These are phyloP conservation scores for Cronartium ribicola DNA, from an alignment of 1,284 basidiomycete genomes.

Conservation along the genomic window DNA sequence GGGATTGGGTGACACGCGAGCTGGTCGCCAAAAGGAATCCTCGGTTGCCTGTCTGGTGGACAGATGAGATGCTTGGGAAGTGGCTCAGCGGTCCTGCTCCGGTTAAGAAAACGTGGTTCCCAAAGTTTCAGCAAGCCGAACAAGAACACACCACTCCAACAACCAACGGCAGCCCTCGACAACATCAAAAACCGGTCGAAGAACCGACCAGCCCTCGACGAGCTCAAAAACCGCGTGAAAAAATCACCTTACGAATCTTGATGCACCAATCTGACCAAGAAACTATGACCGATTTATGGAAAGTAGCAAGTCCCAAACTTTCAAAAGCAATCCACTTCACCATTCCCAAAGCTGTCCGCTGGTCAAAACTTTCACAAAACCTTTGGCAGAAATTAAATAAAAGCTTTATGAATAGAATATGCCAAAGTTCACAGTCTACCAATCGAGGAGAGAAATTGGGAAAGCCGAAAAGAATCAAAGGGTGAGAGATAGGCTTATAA, in stretches of 20 bases:
- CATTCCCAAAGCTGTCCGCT: too few relatives aligned
- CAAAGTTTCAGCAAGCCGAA: not conserved
- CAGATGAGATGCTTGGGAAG: not conserved
- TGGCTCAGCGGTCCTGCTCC: not conserved
- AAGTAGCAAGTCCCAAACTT: not conserved
- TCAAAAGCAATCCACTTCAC: not conserved
- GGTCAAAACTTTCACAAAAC: too few relatives aligned
- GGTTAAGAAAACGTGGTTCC: not conserved
- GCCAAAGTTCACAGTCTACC: too few relatives aligned
- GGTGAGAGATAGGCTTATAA: too few relatives aligned
- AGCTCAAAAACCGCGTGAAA: not conserved
- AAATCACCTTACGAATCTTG: not conserved
- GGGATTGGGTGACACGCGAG: not conserved
- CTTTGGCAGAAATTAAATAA: too few relatives aligned
- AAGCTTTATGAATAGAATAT: too few relatives aligned
- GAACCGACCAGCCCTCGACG: not conserved
- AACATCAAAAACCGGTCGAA: not conserved
- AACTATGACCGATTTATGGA: not conserved
- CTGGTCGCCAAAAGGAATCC: not conserved
- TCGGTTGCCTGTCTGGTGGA: conserved; percentile 4
- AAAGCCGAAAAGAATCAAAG: too few relatives aligned
- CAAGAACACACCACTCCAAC: not conserved
- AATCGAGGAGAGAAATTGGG: too few relatives aligned
- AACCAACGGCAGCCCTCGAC: not conserved
- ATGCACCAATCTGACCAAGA: not conserved